These are phyloP conservation scores for Tolypocladium tropicale DNA, from an alignment of 2,329 filamentous ascomycete genomes.

Conservation along the genomic window DNA sequence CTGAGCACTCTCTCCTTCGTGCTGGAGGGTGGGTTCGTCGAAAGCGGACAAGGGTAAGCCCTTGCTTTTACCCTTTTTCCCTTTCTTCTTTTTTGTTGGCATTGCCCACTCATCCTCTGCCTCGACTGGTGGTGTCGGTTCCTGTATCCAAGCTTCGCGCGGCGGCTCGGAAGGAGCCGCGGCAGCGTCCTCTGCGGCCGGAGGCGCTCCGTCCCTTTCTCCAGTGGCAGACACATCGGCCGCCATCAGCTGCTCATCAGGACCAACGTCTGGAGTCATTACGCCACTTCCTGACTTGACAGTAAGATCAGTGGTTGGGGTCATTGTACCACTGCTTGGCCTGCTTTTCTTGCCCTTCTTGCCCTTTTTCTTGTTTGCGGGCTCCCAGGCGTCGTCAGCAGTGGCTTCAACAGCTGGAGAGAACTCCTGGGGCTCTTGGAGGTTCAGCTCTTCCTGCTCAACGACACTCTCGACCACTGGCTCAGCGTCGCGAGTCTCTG, in stretches of 20 bases:
- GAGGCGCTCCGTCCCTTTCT: neutral
- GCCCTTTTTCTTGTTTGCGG: conserved; percentile 31
- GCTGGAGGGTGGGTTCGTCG: neutral
- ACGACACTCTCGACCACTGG: neutral
- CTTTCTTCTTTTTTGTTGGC: conserved; percentile 20
- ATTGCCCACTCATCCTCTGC: conserved; percentile 8
- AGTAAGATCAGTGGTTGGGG: conserved; percentile 5
- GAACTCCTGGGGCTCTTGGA: conserved; percentile 2
- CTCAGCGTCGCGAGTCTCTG: neutral
- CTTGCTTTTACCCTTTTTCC: conserved; percentile 19
- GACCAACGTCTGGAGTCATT: conserved; percentile 1
- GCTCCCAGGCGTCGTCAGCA: conserved; percentile 14
- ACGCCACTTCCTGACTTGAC: neutral
- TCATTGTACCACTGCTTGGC: neutral
- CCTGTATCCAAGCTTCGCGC: neutral
- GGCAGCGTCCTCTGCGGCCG: neutral
- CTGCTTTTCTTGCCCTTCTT: conserved; percentile 24
- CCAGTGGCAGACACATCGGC: neutral
- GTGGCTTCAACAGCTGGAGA: neutral
- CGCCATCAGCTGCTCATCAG: neutral
- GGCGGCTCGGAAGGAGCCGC: neutral
- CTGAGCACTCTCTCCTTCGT: neutral
- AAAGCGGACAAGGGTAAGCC: conserved; percentile 1
- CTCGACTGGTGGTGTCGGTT: neutral
- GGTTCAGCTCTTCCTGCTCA: neutral